Percentiles rank a stretch among this genome's conserved stretches.
Evolutionary conservation across 306 rosid genomes (phyloP).

Genomic region (Malus orientalis): DNA sequence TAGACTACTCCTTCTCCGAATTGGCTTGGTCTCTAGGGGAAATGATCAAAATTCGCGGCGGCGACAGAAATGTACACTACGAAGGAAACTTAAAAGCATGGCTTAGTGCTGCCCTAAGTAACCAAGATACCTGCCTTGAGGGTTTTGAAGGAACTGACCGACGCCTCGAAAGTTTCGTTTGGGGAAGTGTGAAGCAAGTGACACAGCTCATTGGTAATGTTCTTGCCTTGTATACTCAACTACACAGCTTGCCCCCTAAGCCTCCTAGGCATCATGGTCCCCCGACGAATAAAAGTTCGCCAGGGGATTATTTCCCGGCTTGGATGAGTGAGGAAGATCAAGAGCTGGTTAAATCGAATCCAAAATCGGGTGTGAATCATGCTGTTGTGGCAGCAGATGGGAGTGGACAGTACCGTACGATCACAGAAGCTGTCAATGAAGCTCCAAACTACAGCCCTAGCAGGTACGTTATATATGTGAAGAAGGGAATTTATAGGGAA

Average conservation of each 20-base stretch:
- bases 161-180: constrained; percentile 53
- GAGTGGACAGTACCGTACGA: constrained; percentile 57
- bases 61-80: constrained; percentile 26
- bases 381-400: constrained; percentile 81
- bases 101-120: constrained; percentile 91
- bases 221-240: constrained; percentile 56
- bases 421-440: constrained; percentile 65
- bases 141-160: constrained; percentile 92
- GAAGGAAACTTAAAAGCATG: constrained; percentile 82
- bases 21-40: constrained; percentile 77
- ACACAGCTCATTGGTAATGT: constrained; percentile 80
- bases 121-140: constrained; percentile 94
- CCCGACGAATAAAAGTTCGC: background rate
- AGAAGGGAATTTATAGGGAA: constrained; percentile 68
- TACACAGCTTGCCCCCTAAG: constrained; percentile 50
- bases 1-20: constrained; percentile 80
- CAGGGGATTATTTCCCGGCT: constrained; percentile 34
- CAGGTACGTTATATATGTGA: constrained; percentile 63
- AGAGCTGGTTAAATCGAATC: constrained; percentile 39
- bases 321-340: constrained; percentile 69
- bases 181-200: constrained; percentile 76
- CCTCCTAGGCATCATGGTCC: constrained; percentile 30
- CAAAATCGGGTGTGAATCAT: constrained; percentile 26
- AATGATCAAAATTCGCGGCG: constrained; percentile 58
- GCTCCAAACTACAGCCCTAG: constrained; percentile 55